Conservation (phyloP, 192 early-diverging fungal species). For the Podila epigama region DNA sequence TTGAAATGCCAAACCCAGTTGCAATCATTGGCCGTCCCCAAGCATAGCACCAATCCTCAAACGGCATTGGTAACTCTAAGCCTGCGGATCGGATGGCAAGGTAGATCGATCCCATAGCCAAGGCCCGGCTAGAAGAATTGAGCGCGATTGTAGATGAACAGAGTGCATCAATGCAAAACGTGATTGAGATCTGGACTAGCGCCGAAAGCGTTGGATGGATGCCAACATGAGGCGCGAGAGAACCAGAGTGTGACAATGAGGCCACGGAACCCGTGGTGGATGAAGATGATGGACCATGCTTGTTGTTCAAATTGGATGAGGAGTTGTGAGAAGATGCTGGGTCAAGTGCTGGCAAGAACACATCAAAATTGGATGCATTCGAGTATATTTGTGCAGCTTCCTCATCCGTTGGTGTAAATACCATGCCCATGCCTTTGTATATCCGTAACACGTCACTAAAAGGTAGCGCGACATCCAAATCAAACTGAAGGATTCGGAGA, state of each 20-base stretch:
- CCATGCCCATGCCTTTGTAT: slow-evolving; percentile 56
- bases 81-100: slow-evolving; percentile 37
- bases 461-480: slow-evolving; percentile 57
- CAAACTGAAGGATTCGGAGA: slow-evolving; percentile 56
- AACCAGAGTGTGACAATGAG: background rate
- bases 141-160: slow-evolving; percentile 40
- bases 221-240: slow-evolving; percentile 16
- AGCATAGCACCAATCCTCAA: slow-evolving; percentile 48
- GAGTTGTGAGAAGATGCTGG: background rate
- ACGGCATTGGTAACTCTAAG: slow-evolving; percentile 35
- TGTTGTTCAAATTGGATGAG: slow-evolving; percentile 11
- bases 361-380: slow-evolving; percentile 38
- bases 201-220: slow-evolving; percentile 46
- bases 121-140: slow-evolving; percentile 34
- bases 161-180: slow-evolving; percentile 43
- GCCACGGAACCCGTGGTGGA: background rate
- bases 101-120: slow-evolving; percentile 46
- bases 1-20: slow-evolving; percentile 27
- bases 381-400: slow-evolving; percentile 38
- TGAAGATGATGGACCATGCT: slow-evolving; percentile 22
- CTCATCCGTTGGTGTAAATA: slow-evolving; percentile 45
- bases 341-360: slow-evolving; percentile 27
- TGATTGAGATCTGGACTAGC: slow-evolving; percentile 42
- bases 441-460: slow-evolving; percentile 60
- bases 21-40: slow-evolving; percentile 40